These are phyloP conservation scores for Acer campestre DNA, from an alignment of 345 rosid genomes.

Conservation along the genomic window DNA sequence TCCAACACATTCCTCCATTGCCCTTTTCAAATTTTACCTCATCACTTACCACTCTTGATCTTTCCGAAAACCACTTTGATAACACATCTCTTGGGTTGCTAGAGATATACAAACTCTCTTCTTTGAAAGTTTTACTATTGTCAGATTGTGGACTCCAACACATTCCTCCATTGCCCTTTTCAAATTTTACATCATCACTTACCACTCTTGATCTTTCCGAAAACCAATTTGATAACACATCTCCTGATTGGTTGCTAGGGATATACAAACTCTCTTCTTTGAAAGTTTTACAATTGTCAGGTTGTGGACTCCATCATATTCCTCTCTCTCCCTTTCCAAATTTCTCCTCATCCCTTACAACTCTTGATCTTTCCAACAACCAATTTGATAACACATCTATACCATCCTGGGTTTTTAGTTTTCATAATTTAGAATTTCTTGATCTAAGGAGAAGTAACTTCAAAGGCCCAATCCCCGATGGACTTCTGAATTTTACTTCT, in stretches of 20 bases:
- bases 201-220: not conserved
- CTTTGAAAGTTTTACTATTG: conserved; percentile 10
- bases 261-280: too few relatives aligned
- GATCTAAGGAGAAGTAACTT: not conserved
- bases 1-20: too few relatives aligned
- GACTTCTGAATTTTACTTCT: not conserved
- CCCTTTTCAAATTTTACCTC: too few relatives aligned
- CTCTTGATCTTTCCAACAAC: not conserved
- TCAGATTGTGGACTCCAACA: not conserved
- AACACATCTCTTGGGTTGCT: too few relatives aligned
- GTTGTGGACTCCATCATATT: too few relatives aligned
- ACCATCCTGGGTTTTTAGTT: not conserved
- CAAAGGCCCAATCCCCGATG: not conserved
- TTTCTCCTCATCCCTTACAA: too few relatives aligned
- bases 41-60: too few relatives aligned
- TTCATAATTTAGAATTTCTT: not conserved
- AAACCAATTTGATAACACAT: too few relatives aligned
- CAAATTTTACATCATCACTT: conserved; percentile 22
- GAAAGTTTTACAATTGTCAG: too few relatives aligned
- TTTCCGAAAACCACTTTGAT: too few relatives aligned
- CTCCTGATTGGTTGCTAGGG: too few relatives aligned
- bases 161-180: not conserved
- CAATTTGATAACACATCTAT: not conserved
- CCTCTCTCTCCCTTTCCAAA: too few relatives aligned
- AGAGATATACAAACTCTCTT: not conserved